Conservation (phyloP, 2,329 filamentous ascomycete genomes). For the Thelonectria blattea region DNA sequence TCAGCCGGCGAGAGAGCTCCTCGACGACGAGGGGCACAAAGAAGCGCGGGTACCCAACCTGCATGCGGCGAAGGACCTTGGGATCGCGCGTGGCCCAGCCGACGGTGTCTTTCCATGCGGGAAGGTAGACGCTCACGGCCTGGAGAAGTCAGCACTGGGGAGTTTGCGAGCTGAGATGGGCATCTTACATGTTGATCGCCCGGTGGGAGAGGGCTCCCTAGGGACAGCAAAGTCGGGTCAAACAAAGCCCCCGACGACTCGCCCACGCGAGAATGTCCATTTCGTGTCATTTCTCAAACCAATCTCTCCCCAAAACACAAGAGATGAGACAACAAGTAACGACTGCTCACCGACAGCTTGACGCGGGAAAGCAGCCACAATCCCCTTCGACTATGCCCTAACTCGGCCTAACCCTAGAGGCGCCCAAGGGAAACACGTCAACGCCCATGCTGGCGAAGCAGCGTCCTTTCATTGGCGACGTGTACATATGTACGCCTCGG, state of each 20-base stretch:
- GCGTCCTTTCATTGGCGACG: no score
- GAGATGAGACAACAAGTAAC: no score
- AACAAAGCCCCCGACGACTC: neutral
- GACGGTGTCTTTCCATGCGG: constrained; percentile 36
- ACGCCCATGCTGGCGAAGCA: no score
- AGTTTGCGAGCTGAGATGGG: neutral
- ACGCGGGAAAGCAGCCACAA: no score
- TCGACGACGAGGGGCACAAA: constrained; percentile 34
- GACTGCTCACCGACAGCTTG: no score
- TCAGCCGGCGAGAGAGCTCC: constrained; percentile 26
- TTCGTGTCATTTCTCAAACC: no score
- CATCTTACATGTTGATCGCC: constrained; percentile 37
- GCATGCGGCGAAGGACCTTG: constrained; percentile 27
- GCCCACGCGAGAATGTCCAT: no score
- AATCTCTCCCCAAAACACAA: no score
- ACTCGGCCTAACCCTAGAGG: no score
- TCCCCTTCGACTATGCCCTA: no score
- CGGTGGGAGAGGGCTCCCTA: constrained; percentile 35
- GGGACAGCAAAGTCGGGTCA: neutral
- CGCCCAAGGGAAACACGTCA: no score
- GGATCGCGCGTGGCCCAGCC: constrained; percentile 35
- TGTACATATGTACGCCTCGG: no score
- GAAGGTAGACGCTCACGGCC: constrained; percentile 42
- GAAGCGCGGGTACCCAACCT: constrained; percentile 40
- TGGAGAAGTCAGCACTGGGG: constrained; percentile 4